A percentile compares a stretch with the other conserved stretches of the same genome.
Conservation (phyloP, 2,329 filamentous ascomycete genomes). For the Xylaria sp. region DNA sequence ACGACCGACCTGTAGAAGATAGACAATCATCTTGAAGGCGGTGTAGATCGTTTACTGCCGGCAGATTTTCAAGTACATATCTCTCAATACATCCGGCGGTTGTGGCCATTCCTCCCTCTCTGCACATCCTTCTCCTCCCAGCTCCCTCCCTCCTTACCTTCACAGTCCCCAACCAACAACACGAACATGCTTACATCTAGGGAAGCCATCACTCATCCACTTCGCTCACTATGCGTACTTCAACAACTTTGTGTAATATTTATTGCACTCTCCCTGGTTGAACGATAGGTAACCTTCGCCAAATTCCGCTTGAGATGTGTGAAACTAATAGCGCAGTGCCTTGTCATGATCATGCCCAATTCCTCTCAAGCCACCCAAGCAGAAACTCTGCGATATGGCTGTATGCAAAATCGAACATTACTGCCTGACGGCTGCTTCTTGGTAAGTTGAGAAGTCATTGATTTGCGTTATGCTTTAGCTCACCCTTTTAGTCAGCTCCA, state of each 20-base stretch:
- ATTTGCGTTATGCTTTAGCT: neutral
- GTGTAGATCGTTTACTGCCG: neutral
- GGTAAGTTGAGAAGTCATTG: neutral
- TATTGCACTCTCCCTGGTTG: neutral
- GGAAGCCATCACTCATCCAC: neutral
- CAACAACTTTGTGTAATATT: neutral
- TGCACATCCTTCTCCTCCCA: neutral
- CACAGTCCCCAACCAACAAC: neutral
- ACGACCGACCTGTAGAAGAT: neutral
- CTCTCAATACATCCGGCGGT: neutral
- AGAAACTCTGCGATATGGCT: neutral
- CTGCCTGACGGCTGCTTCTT: neutral
- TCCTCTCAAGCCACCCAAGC: neutral
- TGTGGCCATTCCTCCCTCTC: neutral
- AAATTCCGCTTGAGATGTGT: neutral
- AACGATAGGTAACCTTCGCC: neutral
- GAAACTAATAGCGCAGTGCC: neutral
- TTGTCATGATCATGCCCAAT: neutral
- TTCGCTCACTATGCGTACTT: neutral
- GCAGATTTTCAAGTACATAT: neutral
- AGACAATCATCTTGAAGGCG: neutral
- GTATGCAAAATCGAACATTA: neutral
- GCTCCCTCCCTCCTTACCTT: neutral
- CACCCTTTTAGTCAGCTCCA: neutral
- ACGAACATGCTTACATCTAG: neutral